A percentile compares a stretch with the other conserved stretches of the same genome.
These are phyloP conservation scores for Phyllosticta citrichinensis DNA, from an alignment of 2,329 filamentous ascomycete genomes.

Conservation along the genomic window DNA sequence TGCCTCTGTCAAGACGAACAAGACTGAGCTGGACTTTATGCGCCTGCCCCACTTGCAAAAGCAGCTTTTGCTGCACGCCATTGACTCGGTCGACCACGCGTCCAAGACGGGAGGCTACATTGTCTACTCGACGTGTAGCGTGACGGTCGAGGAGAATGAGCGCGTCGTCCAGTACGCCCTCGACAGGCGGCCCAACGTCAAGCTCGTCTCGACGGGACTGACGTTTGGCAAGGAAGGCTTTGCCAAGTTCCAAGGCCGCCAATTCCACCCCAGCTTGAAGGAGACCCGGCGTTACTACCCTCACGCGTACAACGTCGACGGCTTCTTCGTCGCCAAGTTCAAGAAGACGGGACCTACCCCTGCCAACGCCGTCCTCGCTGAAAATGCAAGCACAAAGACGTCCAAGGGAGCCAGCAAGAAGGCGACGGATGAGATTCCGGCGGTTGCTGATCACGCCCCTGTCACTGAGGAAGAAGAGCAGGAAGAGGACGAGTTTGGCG, in stretches of 20 bases:
- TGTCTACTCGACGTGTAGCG: conserved; percentile 93
- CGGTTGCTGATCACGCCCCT: conserved; percentile 57
- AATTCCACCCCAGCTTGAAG: conserved; percentile 76
- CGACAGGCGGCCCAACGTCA: conserved; percentile 83
- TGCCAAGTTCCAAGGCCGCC: conserved; percentile 81
- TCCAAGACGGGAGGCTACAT: conserved; percentile 91
- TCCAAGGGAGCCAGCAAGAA: conserved; percentile 28
- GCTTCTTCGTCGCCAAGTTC: conserved; percentile 97
- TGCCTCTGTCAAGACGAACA: conserved; percentile 94
- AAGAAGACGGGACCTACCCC: conserved; percentile 81
- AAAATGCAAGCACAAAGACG: conserved; percentile 19
- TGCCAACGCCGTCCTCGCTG: conserved; percentile 39
- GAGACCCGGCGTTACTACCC: conserved; percentile 81
- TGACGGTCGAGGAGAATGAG: conserved; percentile 91
- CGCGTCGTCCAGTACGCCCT: conserved; percentile 89
- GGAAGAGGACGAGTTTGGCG: conserved; percentile 35
- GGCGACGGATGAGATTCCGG: conserved; percentile 22
- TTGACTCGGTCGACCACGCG: conserved; percentile 86
- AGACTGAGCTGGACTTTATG: conserved; percentile 91
- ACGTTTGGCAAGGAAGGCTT: conserved; percentile 90
- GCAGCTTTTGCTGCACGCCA: conserved; percentile 82
- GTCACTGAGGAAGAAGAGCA: conserved; percentile 26
- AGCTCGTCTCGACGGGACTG: conserved; percentile 82
- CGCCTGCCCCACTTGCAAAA: conserved; percentile 90
- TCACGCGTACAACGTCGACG: conserved; percentile 89